Percentiles rank a stretch among this genome's conserved stretches.
Evolutionary conservation across 1,139 yeast species (phyloP).

Genomic region (Nakaseomyces uthaithaninus): DNA sequence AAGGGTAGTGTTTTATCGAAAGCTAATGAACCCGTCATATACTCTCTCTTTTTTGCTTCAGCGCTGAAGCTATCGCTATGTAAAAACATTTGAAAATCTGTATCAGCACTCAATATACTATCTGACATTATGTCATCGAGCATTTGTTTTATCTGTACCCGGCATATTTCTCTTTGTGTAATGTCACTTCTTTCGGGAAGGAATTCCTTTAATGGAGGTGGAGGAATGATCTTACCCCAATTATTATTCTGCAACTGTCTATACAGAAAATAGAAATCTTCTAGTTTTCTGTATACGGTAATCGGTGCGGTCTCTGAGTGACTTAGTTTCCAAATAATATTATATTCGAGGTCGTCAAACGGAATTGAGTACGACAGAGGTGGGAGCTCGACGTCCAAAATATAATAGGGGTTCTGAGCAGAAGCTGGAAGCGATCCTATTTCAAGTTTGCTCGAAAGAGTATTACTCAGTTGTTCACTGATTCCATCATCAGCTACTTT

Average conservation of each 20-base stretch:
- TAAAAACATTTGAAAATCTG: constrained; percentile 64
- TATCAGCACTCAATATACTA: constrained; percentile 50
- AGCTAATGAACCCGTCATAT: constrained; percentile 42
- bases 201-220: constrained; percentile 69
- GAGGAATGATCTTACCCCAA: constrained; percentile 82
- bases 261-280: constrained; percentile 74
- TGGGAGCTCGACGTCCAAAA: not conserved
- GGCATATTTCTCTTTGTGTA: constrained; percentile 50
- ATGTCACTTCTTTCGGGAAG: constrained; percentile 60
- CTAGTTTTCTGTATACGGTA: not conserved
- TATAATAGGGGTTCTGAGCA: not conserved
- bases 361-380: not conserved
- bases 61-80: constrained; percentile 30
- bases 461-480: constrained; percentile 1
- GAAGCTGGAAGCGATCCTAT: not conserved
- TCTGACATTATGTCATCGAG: constrained; percentile 54
- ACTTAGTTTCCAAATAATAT: not conserved
- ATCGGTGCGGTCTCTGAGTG: not conserved
- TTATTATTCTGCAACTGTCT: constrained; percentile 72
- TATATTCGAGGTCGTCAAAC: constrained; percentile 1
- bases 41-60: constrained; percentile 55
- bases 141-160: constrained; percentile 76
- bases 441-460: not conserved
- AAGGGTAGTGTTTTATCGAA: constrained; percentile 35
- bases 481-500: not conserved